Base-by-base conservation (phyloP, 2,329 filamentous ascomycete species). In the Colletotrichum noveboracense region DNA sequence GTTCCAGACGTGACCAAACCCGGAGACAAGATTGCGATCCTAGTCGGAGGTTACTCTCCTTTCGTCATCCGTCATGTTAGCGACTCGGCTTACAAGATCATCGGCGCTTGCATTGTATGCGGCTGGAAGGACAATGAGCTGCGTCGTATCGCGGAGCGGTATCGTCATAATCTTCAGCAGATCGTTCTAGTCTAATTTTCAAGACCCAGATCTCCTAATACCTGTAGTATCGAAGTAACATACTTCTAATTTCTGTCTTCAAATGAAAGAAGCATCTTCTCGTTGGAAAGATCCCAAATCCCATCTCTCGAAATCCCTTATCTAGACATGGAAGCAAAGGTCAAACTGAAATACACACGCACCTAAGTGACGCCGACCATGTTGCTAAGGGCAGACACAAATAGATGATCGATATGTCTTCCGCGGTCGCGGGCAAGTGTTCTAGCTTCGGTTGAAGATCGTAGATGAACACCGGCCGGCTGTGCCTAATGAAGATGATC, bases 201-300 rank as follows among this genome's bases (percentile, higher is more conserved):
- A 18, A 43, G 36, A 0, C 0, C 36, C 4, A 3, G 7, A 2
- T 36, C 34, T 36, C 34, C 2, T 36, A 5, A 3, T 36, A 0
- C 0, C 4, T 36, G 14, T 0, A 36, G 0, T 8, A 1, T 16
- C 5, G 34, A 36, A 36, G 7, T 5, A 36, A 16, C 7, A 5
- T 0, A 8, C 34, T 5, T 36, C 34, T 36, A 16, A 36, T 3
- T 1, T 36, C 34, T 36, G 7, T 3, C 0, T 36, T 36, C 34
- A 4, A 36, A 36, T 16, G 34, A 7, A 8, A 36, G 14, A 36
- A 36, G 7, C 34, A 36, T 36, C 14, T 7, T 36, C 34, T 36
- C 14, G 34, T 36, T 16, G 0, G 0, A 36, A 36, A 36, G 0
- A 0, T 16, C 7, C 14, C 34, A 36, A 36, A 36, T 36, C 7